Base-by-base conservation (phyloP, 139 green algal species). In the Diplosphaera chodatii region DNA sequence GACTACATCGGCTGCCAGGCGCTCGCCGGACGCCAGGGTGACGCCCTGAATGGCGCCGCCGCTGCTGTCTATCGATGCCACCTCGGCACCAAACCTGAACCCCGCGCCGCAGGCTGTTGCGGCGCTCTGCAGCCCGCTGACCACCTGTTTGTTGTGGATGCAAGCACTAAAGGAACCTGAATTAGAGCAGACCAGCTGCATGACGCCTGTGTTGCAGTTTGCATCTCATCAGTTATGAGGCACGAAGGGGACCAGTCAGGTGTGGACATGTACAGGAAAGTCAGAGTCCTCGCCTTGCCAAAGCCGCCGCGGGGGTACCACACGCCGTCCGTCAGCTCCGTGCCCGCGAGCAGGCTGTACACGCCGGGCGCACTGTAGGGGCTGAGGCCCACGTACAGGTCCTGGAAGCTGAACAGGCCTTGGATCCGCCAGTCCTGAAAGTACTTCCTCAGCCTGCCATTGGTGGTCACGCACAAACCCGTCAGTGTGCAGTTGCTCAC, bases 281-380 rank as follows among this genome's bases (percentile, higher is more conserved):
- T n/a, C n/a, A n/a, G n/a, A n/a, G n/a, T 13, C 27, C 27, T 1
- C 40, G 93, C 80, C 72, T 83, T 79, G 1, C 68, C 55, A 69
- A 97, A 97, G 21, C 91, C 91, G 18, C 91, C 90, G 29, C 84
- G 55, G 0, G 91, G 91, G 77, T 95, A 84, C 78, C 74, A 95
- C 22, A 97, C 89, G 3, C 91, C 92, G 63, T 97, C 92, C 8
- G 81, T 93, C 30, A 96, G 74, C 77, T 97, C 92, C 3, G 91
- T 96, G 29, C 85, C 92, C 0, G 90, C 91, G 31, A 97, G 82
- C 62, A 97, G 71, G 55, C 67, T 84, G 81, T 92, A 96, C 37
- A 91, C 88, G 0, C 82, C 88, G 2, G 92, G 92, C 0, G 92
- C 91, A 15, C 73, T 84, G 79, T 90, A 90, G 2, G 92, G 92